These are phyloP conservation scores for Aspergillus sp. DNA, from an alignment of 2,329 filamentous ascomycete genomes.

Conservation along the genomic window DNA sequence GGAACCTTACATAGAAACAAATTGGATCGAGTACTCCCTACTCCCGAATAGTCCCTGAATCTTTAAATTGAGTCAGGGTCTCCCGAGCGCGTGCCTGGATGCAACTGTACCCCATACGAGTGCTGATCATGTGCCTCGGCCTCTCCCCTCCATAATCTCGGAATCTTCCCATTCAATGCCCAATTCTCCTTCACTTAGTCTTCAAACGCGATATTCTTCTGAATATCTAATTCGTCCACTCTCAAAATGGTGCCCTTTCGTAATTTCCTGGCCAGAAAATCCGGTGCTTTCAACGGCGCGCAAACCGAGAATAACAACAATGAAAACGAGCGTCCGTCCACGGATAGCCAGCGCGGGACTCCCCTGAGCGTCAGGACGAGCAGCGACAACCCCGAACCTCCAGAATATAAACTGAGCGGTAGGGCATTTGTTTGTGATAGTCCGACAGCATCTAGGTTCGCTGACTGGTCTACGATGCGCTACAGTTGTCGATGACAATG, in stretches of 20 bases:
- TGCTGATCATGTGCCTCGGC: no score
- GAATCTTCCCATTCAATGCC: no score
- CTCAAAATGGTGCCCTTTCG: slow-evolving; percentile 59
- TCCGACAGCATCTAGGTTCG: background rate
- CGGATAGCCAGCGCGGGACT: slow-evolving; percentile 38
- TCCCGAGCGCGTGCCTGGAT: no score
- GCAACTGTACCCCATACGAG: no score
- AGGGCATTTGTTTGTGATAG: slow-evolving; percentile 27
- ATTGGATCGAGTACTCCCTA: no score
- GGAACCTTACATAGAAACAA: no score
- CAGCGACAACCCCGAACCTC: slow-evolving; percentile 57
- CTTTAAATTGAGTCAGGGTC: no score
- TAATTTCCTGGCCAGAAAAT: slow-evolving; percentile 62
- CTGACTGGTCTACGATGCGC: slow-evolving; percentile 21
- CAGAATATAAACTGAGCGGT: slow-evolving; percentile 77
- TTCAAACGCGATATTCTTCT: no score
- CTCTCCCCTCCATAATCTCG: no score
- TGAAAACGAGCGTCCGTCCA: slow-evolving; percentile 47
- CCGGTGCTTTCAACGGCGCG: slow-evolving; percentile 37
- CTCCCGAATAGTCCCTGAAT: no score
- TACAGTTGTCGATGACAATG: slow-evolving; percentile 89
- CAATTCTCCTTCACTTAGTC: no score
- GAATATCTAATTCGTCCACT: background rate
- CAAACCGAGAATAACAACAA: slow-evolving; percentile 38
- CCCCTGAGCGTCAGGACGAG: slow-evolving; percentile 55